Evolutionary conservation across 805 yeast genomes (phyloP).

Genomic region (Starmerella bombi): DNA sequence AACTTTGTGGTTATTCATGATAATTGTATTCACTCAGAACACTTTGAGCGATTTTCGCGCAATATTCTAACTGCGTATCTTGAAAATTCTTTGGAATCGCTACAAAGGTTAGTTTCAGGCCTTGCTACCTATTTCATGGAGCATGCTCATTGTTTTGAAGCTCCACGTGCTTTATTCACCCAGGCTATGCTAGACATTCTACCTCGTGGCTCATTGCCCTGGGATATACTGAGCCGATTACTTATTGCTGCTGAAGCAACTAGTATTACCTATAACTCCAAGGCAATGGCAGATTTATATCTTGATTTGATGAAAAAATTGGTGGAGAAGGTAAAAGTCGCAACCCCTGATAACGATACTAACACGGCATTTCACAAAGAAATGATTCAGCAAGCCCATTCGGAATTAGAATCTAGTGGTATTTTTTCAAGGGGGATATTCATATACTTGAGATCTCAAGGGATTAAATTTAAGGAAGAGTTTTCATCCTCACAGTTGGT

Average conservation of each 20-base stretch:
- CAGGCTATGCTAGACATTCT: slow-evolving; percentile 8
- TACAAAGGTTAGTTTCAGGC: slow-evolving; percentile 24
- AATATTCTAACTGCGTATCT: slow-evolving; percentile 35
- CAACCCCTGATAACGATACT: not conserved
- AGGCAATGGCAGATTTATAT: slow-evolving; percentile 16
- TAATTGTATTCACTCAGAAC: slow-evolving; percentile 47
- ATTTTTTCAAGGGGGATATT: not conserved
- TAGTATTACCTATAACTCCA: slow-evolving; percentile 13
- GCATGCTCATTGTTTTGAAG: slow-evolving; percentile 46
- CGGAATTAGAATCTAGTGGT: not conserved
- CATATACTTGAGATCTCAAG: not conserved
- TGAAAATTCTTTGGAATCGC: slow-evolving; percentile 24
- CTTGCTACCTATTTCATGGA: slow-evolving; percentile 37
- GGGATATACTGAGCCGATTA: slow-evolving; percentile 8
- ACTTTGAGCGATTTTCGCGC: slow-evolving; percentile 26
- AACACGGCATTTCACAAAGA: not conserved
- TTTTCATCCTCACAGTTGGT: not conserved
- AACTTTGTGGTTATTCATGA: slow-evolving; percentile 35
- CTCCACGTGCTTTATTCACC: slow-evolving; percentile 25
- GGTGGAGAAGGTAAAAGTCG: not conserved
- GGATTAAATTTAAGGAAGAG: not conserved
- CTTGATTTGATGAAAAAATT: not conserved
- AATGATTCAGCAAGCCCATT: not conserved
- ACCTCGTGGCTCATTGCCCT: slow-evolving; percentile 1
- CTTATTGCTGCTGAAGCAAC: slow-evolving; percentile 15